Evolutionary conservation across 208 protist genomes (phyloP).

Genomic region (Tritrichomonas musculus): DNA sequence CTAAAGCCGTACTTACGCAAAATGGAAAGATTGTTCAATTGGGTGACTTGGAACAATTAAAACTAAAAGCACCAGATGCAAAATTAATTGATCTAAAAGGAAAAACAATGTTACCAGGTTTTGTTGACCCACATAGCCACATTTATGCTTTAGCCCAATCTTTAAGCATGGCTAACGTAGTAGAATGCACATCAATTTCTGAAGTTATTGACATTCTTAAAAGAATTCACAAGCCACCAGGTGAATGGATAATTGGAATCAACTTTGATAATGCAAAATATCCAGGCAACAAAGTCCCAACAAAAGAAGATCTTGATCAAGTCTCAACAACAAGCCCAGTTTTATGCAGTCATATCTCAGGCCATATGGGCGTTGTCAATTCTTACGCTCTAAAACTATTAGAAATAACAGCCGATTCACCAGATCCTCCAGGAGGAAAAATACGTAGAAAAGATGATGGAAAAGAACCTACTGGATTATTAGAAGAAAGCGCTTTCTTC

Average conservation of each 20-base stretch:
- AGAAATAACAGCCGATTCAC: too few species aligned
- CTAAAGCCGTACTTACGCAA: background rate
- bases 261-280: background rate
- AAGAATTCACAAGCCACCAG: background rate
- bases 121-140: conserved; percentile 6
- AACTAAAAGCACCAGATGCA: background rate
- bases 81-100: background rate
- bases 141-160: background rate
- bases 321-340: background rate
- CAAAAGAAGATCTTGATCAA: background rate
- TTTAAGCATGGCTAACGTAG: background rate
- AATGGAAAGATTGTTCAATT: background rate
- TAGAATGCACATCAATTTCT: background rate
- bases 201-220: background rate
- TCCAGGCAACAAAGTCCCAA: background rate
- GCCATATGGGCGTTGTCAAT: background rate
- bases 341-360: background rate
- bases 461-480: too few species aligned
- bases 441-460: too few species aligned
- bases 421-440: too few species aligned
- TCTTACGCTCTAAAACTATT: background rate
- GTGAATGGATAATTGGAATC: background rate
- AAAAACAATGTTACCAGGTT: background rate
- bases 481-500: too few species aligned
- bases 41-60: background rate